These are phyloP conservation scores for Colletotrichum sp. DNA, from an alignment of 2,329 filamentous ascomycete genomes.

Conservation along the genomic window DNA sequence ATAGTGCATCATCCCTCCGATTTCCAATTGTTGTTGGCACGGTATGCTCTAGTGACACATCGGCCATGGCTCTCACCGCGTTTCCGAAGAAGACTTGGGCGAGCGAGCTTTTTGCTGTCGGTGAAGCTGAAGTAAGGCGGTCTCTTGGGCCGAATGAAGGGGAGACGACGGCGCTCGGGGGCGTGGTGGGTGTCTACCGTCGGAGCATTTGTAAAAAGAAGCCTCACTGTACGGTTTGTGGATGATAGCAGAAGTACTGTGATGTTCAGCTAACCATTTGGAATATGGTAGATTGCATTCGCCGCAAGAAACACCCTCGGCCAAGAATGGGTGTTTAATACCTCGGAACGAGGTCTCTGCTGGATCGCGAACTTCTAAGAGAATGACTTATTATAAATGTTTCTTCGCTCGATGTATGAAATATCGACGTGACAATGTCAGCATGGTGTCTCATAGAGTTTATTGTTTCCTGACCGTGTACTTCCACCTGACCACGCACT, in stretches of 20 bases:
- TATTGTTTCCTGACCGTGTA: too few species aligned
- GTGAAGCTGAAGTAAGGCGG: background rate
- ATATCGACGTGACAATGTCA: too few species aligned
- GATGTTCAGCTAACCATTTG: fast-evolving
- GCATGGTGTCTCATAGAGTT: too few species aligned
- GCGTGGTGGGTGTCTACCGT: fast-evolving
- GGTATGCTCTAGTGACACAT: background rate
- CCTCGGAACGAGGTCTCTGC: fast-evolving
- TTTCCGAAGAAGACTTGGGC: background rate
- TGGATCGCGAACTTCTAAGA: too few species aligned
- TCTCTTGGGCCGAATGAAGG: fast-evolving
- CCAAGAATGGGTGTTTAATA: background rate
- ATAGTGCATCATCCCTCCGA: fast-evolving
- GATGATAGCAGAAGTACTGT: too few species aligned
- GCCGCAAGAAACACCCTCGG: background rate
- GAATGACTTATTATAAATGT: too few species aligned
- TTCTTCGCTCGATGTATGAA: too few species aligned
- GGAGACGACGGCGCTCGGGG: background rate
- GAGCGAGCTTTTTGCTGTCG: background rate
- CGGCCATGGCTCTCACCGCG: fast-evolving
- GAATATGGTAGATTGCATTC: fast-evolving
- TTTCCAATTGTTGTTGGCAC: background rate
- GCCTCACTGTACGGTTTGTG: too few species aligned
- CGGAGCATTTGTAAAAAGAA: too few species aligned
- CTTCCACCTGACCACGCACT: too few species aligned